A percentile compares a stretch with the other conserved stretches of the same genome.
These are phyloP conservation scores for Scolecobasidium constrictum DNA, from an alignment of 2,329 filamentous ascomycete genomes.

Conservation along the genomic window DNA sequence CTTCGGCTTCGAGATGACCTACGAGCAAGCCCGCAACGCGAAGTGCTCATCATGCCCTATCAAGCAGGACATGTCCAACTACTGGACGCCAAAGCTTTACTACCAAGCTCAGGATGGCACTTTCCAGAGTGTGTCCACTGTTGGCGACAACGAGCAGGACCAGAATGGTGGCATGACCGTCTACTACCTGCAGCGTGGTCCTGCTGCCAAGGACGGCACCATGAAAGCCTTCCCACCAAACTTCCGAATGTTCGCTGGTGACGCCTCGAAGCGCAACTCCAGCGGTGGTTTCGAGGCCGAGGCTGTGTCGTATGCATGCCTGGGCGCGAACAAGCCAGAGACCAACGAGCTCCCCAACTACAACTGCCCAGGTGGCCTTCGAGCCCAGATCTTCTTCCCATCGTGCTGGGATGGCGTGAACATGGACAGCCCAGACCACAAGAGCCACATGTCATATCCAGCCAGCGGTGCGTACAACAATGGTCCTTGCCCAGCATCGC, in stretches of 20 bases:
- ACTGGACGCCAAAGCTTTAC: constrained; percentile 67
- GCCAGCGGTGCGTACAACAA: constrained; percentile 32
- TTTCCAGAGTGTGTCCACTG: constrained; percentile 50
- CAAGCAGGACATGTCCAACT: constrained; percentile 59
- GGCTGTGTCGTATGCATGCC: constrained; percentile 47
- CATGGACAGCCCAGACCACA: constrained; percentile 26
- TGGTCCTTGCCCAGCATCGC: constrained; percentile 29
- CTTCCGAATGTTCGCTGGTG: constrained; percentile 60
- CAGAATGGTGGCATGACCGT: constrained; percentile 52
- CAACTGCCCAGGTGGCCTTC: constrained; percentile 31
- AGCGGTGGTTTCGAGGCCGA: constrained; percentile 44
- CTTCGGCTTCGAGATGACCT: constrained; percentile 53
- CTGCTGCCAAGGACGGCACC: constrained; percentile 47
- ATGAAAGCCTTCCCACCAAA: constrained; percentile 60
- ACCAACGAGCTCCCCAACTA: constrained; percentile 56
- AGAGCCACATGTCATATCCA: constrained; percentile 40
- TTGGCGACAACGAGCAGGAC: constrained; percentile 33
- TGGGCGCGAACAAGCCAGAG: constrained; percentile 35
- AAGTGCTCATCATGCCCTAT: constrained; percentile 61
- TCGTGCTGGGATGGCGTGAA: constrained; percentile 27
- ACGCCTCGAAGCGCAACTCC: constrained; percentile 46
- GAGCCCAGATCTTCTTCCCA: constrained; percentile 27
- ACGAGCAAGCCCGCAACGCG: constrained; percentile 47
- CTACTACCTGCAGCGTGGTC: constrained; percentile 51
- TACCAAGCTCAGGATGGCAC: constrained; percentile 40